Conservation (phyloP, 371 early-diverging fungal genomes). For the Mortierella sp. region DNA sequence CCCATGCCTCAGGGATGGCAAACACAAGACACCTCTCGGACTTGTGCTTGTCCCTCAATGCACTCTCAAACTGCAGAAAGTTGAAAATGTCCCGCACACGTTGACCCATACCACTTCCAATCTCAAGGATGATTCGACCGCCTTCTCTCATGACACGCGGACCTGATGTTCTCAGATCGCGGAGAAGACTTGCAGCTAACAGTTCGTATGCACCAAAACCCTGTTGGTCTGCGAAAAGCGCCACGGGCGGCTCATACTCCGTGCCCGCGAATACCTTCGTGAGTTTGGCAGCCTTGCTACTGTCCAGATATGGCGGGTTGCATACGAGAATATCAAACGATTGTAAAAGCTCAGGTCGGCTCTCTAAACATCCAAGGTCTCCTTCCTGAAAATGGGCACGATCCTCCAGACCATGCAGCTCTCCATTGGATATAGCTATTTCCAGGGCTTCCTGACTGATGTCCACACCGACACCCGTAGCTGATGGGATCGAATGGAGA, state of each 20-base stretch:
- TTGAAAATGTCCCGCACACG: slow-evolving; percentile 68
- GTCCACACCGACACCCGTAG: slow-evolving; percentile 71
- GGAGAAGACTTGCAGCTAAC: slow-evolving; percentile 56
- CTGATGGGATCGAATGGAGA: slow-evolving; percentile 43
- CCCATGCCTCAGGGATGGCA: neutral
- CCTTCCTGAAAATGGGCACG: slow-evolving; percentile 54
- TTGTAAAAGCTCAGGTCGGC: slow-evolving; percentile 14
- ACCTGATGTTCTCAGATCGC: slow-evolving; percentile 15
- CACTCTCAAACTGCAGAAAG: slow-evolving; percentile 56
- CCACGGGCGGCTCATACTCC: slow-evolving; percentile 70
- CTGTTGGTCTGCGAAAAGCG: slow-evolving; percentile 71
- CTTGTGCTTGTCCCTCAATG: slow-evolving; percentile 63
- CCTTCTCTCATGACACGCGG: slow-evolving; percentile 40
- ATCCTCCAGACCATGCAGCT: slow-evolving; percentile 37
- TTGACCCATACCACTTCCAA: slow-evolving; percentile 75
- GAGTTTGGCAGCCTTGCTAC: slow-evolving; percentile 46
- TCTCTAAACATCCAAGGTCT: slow-evolving; percentile 58
- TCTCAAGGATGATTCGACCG: slow-evolving; percentile 69
- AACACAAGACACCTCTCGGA: slow-evolving; percentile 74
- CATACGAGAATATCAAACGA: slow-evolving; percentile 76
- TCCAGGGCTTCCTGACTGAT: slow-evolving; percentile 68
- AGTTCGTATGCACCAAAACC: slow-evolving; percentile 75
- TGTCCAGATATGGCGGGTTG: slow-evolving; percentile 80
- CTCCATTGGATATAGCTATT: slow-evolving; percentile 63
- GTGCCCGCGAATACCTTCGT: slow-evolving; percentile 54